Evolutionary conservation across 768 basidiomycete species (phyloP).

Genomic region (Leccinum subtestaceum): DNA sequence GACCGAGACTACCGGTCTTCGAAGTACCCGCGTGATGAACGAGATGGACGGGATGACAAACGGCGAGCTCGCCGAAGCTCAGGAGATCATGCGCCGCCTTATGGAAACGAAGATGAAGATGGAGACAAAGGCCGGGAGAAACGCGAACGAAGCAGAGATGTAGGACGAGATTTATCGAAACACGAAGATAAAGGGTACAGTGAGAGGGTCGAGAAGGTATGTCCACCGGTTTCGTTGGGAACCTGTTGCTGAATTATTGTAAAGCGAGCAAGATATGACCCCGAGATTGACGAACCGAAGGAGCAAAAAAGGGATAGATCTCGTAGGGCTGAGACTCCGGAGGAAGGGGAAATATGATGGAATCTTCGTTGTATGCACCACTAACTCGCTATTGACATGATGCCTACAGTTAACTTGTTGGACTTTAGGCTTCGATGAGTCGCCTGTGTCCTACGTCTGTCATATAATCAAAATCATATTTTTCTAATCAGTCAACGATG

Average conservation of each 20-base stretch:
- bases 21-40: constrained; percentile 53
- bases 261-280: constrained; percentile 56
- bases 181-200: constrained; percentile 49
- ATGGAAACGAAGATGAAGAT: constrained; percentile 41
- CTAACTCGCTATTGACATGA: background rate
- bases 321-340: constrained; percentile 70
- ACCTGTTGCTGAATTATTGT: constrained; percentile 14
- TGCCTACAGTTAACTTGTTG: constrained; percentile 1
- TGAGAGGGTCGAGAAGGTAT: constrained; percentile 67
- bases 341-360: constrained; percentile 83
- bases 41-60: constrained; percentile 52
- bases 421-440: background rate
- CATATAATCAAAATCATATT: background rate
- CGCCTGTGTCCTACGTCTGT: background rate
- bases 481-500: constrained; percentile 1
- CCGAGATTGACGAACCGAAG: constrained; percentile 43
- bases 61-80: constrained; percentile 41
- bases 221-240: constrained; percentile 8
- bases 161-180: constrained; percentile 32
- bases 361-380: constrained; percentile 9
- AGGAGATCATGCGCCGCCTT: constrained; percentile 39
- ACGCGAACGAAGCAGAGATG: constrained; percentile 48
- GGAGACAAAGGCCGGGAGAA: constrained; percentile 31
- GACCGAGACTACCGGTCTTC: constrained; percentile 43
- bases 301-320: constrained; percentile 39